Base-by-base conservation (phyloP, 2,329 filamentous ascomycete species). In the Cadophora malorum region DNA sequence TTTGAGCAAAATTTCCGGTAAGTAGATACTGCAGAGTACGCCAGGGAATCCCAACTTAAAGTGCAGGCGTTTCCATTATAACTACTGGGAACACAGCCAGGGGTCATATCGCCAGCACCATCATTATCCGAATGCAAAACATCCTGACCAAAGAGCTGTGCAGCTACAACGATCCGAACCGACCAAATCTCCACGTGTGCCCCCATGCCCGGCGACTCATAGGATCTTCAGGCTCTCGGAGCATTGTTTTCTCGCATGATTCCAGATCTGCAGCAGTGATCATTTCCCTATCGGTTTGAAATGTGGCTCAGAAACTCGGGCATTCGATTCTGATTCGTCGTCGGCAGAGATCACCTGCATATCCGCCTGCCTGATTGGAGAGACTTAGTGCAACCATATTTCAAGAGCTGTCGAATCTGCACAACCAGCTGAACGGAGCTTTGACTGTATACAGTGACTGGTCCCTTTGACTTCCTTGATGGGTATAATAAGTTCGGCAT, bases 341-440 rank as follows among this genome's bases (percentile, higher is more conserved):
- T 45, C 21, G 33, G 33, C 6, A 59, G 9, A 59, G 35, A 59
- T 59, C 19, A 59, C 35, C 33, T 59, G 56, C 56, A 59, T 59
- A 59, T 59, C 35, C 21, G 21, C 35, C 33, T 59, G 25, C 21
- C 56, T 45, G 56, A 59, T 59, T 59, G 56, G 56, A n/a, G 25
- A 9, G 16, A 19, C 4, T 58, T 25, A 45, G 56, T 59, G 56
- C 21, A 59, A 28, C 33, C n/a, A 5, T 19, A 59, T n/a, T 41
- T 59, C n/a, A 38, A 38, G 33, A 35, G 38, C 33, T 38, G 33
- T 58, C 33, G 55, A 58, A 25, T 38, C 19, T 38, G 12, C 28
- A 7, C 8, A 6, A 9, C 19, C 55, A 38, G 19, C 53, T 38
- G 55, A 38, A 58, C n/a, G 55, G 55, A 35, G 31, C 1, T 58